These are phyloP conservation scores for Phialophora macrospora DNA, from an alignment of 2,329 filamentous ascomycete genomes.

Conservation along the genomic window DNA sequence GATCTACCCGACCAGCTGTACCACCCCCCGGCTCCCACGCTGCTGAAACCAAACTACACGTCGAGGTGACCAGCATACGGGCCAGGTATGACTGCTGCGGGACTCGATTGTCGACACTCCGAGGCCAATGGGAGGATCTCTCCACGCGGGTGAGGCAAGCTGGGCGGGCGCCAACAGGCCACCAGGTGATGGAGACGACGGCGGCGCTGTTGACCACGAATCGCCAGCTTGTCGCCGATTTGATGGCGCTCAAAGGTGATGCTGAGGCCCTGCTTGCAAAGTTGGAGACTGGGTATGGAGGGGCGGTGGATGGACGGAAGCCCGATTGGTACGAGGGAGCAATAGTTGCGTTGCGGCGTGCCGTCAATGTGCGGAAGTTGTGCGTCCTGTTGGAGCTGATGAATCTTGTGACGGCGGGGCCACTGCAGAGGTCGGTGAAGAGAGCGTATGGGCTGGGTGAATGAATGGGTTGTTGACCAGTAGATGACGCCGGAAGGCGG, in stretches of 20 bases:
- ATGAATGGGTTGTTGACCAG: background rate
- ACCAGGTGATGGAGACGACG: background rate
- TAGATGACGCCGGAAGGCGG: too few species aligned
- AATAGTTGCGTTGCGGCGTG: background rate
- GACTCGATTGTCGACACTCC: background rate
- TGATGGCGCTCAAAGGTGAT: background rate
- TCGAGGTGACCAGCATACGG: background rate
- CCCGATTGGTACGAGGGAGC: background rate
- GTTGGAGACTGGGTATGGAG: background rate
- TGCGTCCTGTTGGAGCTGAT: background rate
- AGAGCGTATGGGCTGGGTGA: background rate
- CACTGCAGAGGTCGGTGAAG: background rate
- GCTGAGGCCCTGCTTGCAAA: background rate
- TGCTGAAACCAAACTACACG: background rate
- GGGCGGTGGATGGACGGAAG: background rate
- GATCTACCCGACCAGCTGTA: background rate
- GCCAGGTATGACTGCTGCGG: background rate
- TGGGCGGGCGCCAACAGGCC: background rate
- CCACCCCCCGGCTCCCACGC: background rate
- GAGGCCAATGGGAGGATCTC: background rate
- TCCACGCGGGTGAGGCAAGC: background rate
- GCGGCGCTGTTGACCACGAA: background rate
- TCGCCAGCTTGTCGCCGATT: background rate
- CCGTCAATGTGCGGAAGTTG: background rate
- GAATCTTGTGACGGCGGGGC: background rate